phyloP scores from a whole-genome alignment of 2,329 filamentous ascomycete species.

The Pestalotiopsis sp. region DNA sequence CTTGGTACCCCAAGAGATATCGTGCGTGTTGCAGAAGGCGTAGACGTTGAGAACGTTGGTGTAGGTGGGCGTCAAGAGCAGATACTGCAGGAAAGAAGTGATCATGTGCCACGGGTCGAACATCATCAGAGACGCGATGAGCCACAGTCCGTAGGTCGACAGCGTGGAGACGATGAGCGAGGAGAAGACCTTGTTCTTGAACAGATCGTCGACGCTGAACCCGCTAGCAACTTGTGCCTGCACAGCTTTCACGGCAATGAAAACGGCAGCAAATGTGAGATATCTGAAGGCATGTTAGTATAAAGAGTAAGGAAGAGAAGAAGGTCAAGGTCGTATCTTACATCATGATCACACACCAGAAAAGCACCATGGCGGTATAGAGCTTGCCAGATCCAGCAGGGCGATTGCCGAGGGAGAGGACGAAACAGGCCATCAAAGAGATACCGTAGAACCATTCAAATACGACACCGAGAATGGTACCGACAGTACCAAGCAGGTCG shows the following conservation, averaged over 20 bases:
- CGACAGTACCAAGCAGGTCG: constrained; percentile 73
- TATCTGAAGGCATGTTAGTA: constrained; percentile 55
- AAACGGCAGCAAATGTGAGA: constrained; percentile 91
- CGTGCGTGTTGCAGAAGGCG: constrained; percentile 97
- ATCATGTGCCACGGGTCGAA: constrained; percentile 99
- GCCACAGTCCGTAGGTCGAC: constrained; percentile 92
- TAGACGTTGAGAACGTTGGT: constrained; percentile 99
- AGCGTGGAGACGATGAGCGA: constrained; percentile 90
- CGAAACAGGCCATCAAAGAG: constrained; percentile 91
- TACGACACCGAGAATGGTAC: constrained; percentile 80
- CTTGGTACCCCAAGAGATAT: constrained; percentile 97
- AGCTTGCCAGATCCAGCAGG: constrained; percentile 91
- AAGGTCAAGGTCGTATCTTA: constrained; percentile 47
- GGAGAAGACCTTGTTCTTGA: constrained; percentile 88
- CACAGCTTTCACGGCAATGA: constrained; percentile 88
- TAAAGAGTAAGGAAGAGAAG: neutral
- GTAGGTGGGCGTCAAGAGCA: constrained; percentile 92
- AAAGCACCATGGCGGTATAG: constrained; percentile 97
- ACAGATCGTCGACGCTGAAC: constrained; percentile 74
- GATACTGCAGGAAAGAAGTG: constrained; percentile 92
- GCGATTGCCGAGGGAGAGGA: constrained; percentile 90
- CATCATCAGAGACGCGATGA: constrained; percentile 90
- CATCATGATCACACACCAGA: constrained; percentile 96
- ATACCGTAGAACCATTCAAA: constrained; percentile 97
- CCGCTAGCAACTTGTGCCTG: constrained; percentile 68